Evolutionary conservation across 2,329 filamentous ascomycete genomes (phyloP), one percentile per base, ranked within the genome.

Genomic region (Teratosphaeria nubilosa): DNA sequence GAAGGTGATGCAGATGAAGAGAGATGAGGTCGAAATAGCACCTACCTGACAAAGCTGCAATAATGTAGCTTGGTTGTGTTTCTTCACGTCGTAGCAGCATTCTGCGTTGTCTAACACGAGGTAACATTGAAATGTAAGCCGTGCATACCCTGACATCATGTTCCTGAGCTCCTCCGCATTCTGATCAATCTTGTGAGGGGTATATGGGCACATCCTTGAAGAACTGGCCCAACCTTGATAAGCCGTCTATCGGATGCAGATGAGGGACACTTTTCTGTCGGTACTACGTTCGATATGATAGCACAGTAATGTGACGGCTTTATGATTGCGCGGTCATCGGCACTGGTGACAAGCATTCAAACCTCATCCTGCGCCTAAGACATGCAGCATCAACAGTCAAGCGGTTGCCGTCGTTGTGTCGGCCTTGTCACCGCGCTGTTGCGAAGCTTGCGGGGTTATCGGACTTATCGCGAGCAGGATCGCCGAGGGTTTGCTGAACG

Each of bases 61-160:
- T 16, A 11, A 41, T 14, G 16, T n/a, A 14, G 34, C 13, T 41
- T 30, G 27, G 13, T 16, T 41, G 16, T 41, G 34, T 41, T 41
- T 14, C 34, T 16, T 16, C 16, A 41, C 34, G 27, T 30, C 6
- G 65, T 63, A 10, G 62, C 62, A 9, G 34, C 41, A 54, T 32
- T 25, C 10, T 24, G 14, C 52, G 31, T 24, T 20, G 56, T 25
- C 27, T 20, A 16, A 41, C 34, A 55, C 52, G 30, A 58, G 16
- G 57, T 58, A 32, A 52, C 57, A 55, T 53, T 55, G 57, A 51
- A 30, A 45, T 51, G 34, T 24, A 51, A 30, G 27, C 22, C 30
- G 22, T 34, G 54, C 53, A 55, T 14, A 41, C 22, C 34, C 45
- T 57, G 56, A 58, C 48, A 52, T 58, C 56, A 58, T 58, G 34